Conservation (phyloP, 2,329 filamentous ascomycete species). For the Epicoccum sorghinum region DNA sequence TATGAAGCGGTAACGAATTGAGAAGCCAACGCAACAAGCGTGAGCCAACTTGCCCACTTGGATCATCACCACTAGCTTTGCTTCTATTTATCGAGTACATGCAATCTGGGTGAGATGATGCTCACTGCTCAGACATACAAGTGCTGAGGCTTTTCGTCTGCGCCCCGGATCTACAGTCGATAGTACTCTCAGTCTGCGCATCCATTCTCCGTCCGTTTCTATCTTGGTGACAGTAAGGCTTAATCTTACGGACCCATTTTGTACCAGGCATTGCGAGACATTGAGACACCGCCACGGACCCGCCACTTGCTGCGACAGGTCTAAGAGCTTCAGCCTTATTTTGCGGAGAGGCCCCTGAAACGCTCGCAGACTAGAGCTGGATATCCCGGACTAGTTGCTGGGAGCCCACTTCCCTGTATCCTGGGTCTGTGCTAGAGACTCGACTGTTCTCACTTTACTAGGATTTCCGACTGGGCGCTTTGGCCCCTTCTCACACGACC, state of each 20-base stretch:
- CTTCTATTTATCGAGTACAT: conserved; percentile 22
- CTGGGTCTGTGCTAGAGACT: conserved; percentile 40
- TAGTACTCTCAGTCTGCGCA: conserved; percentile 15
- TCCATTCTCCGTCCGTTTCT: conserved; percentile 26
- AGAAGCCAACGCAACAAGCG: conserved; percentile 34
- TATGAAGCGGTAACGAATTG: conserved; percentile 28
- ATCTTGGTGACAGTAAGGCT: conserved; percentile 38
- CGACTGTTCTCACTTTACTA: conserved; percentile 35
- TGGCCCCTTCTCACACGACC: conserved; percentile 38
- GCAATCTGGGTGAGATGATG: conserved; percentile 29
- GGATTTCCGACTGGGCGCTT: conserved; percentile 35
- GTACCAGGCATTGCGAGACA: conserved; percentile 42
- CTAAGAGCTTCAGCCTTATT: conserved; percentile 45
- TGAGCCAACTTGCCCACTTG: conserved; percentile 32
- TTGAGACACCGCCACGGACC: conserved; percentile 43
- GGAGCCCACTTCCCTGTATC: conserved; percentile 32
- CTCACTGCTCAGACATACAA: conserved; percentile 30
- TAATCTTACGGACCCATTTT: conserved; percentile 36
- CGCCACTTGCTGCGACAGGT: conserved; percentile 40
- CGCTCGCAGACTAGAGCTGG: conserved; percentile 40
- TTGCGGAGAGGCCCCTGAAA: conserved; percentile 39
- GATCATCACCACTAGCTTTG: conserved; percentile 25
- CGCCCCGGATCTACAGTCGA: conserved; percentile 36
- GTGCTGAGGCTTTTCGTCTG: conserved; percentile 31
- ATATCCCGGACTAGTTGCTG: conserved; percentile 39